phyloP scores from a whole-genome alignment of 768 basidiomycete species.

The Auriscalpium vulgare region DNA sequence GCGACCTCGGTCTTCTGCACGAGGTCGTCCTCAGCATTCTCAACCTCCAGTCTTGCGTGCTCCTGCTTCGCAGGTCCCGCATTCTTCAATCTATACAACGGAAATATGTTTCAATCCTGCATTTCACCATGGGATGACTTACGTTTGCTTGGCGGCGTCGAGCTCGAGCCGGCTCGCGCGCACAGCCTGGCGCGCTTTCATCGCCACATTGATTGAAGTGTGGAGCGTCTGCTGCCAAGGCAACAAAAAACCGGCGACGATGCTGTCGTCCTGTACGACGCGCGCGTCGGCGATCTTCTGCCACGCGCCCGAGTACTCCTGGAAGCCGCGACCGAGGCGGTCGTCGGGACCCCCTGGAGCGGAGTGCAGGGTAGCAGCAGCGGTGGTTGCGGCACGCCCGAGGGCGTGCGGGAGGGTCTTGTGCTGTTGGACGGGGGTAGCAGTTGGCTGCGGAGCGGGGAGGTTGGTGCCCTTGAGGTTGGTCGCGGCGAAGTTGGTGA shows the following conservation, averaged over 20 bases:
- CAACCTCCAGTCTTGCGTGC: conserved; percentile 84
- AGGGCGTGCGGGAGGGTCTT: conserved; percentile 98
- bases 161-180: conserved; percentile 75
- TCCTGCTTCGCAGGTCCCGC: conserved; percentile 75
- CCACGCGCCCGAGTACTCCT: conserved; percentile 74
- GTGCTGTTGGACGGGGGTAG: conserved; percentile 57
- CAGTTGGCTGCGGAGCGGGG: conserved; percentile 59
- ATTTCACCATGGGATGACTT: conserved; percentile 20
- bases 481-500: conserved; percentile 79
- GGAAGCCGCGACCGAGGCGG: conserved; percentile 70
- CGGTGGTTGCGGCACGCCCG: conserved; percentile 66
- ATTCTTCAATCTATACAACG: conserved; percentile 61
- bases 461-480: conserved; percentile 87
- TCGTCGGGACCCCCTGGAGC: conserved; percentile 43
- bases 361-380: conserved; percentile 38
- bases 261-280: conserved; percentile 68
- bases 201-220: conserved; percentile 77
- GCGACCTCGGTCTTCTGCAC: conserved; percentile 98
- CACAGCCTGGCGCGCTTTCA: conserved; percentile 88
- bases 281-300: conserved; percentile 78
- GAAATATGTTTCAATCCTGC: no score
- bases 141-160: conserved; percentile 87
- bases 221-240: conserved; percentile 88
- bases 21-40: conserved; percentile 91
- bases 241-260: conserved; percentile 58